Percentiles rank a stretch among this genome's conserved stretches.
Evolutionary conservation across 768 basidiomycete species (phyloP).

Genomic region (Pisolithus marmoratus): DNA sequence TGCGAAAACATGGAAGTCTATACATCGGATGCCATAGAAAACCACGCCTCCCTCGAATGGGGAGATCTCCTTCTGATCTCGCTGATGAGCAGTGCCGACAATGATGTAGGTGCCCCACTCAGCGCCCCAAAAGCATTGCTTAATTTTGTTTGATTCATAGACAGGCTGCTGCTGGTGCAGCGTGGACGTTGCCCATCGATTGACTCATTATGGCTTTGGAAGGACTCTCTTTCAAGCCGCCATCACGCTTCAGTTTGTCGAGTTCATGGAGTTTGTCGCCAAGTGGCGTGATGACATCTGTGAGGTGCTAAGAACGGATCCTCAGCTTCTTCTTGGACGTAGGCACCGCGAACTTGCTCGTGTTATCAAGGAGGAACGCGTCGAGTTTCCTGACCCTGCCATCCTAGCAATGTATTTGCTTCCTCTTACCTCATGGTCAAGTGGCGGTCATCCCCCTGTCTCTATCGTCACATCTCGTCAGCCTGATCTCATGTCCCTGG

Average conservation of each 20-base stretch:
- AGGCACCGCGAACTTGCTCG: neutral
- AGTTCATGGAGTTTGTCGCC: neutral
- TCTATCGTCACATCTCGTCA: neutral
- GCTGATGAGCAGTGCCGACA: too few relatives aligned
- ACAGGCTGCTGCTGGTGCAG: neutral
- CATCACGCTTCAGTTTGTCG: neutral
- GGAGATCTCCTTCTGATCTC: too few relatives aligned
- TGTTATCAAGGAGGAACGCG: neutral
- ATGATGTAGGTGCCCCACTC: too few relatives aligned
- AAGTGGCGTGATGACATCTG: neutral
- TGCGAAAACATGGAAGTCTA: too few relatives aligned
- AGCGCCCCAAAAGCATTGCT: too few relatives aligned
- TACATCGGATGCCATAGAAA: too few relatives aligned
- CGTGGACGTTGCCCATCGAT: neutral
- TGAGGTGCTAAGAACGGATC: neutral
- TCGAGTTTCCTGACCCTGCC: neutral
- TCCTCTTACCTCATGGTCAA: neutral
- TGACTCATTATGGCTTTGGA: neutral
- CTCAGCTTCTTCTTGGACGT: neutral
- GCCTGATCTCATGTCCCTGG: neutral
- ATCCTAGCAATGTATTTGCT: neutral
- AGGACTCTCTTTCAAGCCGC: neutral
- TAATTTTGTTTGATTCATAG: too few relatives aligned
- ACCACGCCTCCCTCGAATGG: too few relatives aligned
- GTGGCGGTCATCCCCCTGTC: neutral